These are phyloP conservation scores for Erigeron philadelphicus DNA, from an alignment of 140 eudicot genomes.

Conservation along the genomic window DNA sequence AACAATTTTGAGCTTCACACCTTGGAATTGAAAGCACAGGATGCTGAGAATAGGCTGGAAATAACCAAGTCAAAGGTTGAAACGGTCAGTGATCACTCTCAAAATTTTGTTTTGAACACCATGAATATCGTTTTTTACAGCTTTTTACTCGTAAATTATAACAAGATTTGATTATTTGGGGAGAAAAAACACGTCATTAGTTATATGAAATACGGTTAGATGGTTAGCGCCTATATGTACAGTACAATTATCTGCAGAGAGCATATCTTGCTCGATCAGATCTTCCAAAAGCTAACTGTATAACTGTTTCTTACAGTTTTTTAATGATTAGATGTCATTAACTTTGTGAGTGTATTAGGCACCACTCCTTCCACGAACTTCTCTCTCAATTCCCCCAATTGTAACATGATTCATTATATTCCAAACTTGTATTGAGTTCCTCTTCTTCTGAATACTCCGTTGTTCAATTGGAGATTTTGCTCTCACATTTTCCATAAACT, in stretches of 20 bases:
- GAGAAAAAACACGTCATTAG: not conserved
- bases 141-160: not conserved
- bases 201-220: not conserved
- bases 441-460: too few relatives aligned
- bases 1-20: constrained; percentile 60
- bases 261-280: not conserved
- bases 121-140: not conserved
- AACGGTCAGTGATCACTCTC: constrained; percentile 40
- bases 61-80: constrained; percentile 44
- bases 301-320: not conserved
- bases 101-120: not conserved
- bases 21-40: constrained; percentile 55
- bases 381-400: too few relatives aligned
- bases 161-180: not conserved
- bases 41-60: constrained; percentile 52
- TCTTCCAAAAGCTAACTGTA: too few relatives aligned
- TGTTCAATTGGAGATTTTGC: too few relatives aligned
- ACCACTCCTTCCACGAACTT: too few relatives aligned
- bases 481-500: too few relatives aligned
- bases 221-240: not conserved
- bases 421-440: too few relatives aligned
- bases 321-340: too few relatives aligned
- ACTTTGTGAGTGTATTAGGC: too few relatives aligned
- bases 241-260: not conserved
- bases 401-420: too few relatives aligned